A percentile compares a stretch with the other conserved stretches of the same genome.
These are phyloP conservation scores for Senna siamea DNA, from an alignment of 306 rosid genomes.

Conservation along the genomic window DNA sequence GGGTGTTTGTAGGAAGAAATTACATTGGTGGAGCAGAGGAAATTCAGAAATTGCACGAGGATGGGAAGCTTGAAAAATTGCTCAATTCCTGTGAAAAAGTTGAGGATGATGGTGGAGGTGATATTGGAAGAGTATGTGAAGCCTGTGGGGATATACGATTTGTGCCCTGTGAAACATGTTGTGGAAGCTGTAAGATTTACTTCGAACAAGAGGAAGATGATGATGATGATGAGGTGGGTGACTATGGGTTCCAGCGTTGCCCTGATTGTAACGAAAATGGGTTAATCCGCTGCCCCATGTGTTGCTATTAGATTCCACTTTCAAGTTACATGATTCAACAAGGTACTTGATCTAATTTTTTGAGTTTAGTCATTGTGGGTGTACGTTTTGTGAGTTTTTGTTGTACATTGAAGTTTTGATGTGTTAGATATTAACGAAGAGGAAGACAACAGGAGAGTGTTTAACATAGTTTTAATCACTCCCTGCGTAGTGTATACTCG, in stretches of 20 bases:
- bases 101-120: constrained; percentile 36
- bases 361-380: constrained; percentile 34
- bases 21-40: constrained; percentile 87
- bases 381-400: constrained; percentile 38
- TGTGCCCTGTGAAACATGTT: constrained; percentile 88
- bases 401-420: constrained; percentile 62
- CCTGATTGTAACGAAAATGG: constrained; percentile 94
- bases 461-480: constrained; percentile 36
- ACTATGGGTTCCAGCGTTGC: constrained; percentile 77
- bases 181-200: constrained; percentile 93
- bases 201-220: constrained; percentile 50
- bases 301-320: constrained; percentile 55
- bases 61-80: constrained; percentile 78
- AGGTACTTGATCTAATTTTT: constrained; percentile 48
- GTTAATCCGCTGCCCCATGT: constrained; percentile 71
- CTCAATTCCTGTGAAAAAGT: constrained; percentile 60
- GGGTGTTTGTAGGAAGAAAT: constrained; percentile 68
- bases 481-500: constrained; percentile 41
- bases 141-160: constrained; percentile 91
- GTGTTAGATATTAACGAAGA: constrained; percentile 33
- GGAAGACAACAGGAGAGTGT: constrained; percentile 33
- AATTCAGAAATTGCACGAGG: constrained; percentile 71
- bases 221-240: constrained; percentile 46
- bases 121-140: constrained; percentile 59
- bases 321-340: constrained; percentile 20